These are phyloP conservation scores for Solanum neorickii DNA, from an alignment of 257 asterid genomes.

Conservation along the genomic window DNA sequence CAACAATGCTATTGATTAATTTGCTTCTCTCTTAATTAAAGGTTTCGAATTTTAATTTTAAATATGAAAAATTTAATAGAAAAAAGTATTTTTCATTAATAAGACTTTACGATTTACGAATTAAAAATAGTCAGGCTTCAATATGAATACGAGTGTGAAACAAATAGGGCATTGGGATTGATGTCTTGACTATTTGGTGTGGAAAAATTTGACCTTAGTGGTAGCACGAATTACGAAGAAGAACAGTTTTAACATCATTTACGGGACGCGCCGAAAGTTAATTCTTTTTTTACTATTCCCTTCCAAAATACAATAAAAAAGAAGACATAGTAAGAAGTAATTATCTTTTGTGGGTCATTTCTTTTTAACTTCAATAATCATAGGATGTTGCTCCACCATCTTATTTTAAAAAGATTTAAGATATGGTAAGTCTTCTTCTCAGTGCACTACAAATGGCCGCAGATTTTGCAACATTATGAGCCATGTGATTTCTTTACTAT, in stretches of 20 bases:
- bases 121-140: fast-evolving
- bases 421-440: neutral
- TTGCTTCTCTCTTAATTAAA: neutral
- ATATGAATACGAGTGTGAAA: too few relatives aligned
- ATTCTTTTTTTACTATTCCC: neutral
- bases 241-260: neutral
- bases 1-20: too few relatives aligned
- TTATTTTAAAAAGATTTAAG: too few relatives aligned
- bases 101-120: fast-evolving
- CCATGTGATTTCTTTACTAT: neutral
- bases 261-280: neutral
- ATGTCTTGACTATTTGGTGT: neutral
- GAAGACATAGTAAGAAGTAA: neutral
- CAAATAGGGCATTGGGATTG: neutral
- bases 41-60: fast-evolving
- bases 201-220: neutral
- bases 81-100: fast-evolving
- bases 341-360: neutral
- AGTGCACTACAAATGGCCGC: neutral
- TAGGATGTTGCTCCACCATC: neutral
- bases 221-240: neutral
- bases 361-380: neutral
- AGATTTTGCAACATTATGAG: neutral
- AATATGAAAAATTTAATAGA: too few relatives aligned
- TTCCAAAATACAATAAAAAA: too few relatives aligned